Base-by-base conservation (phyloP, 1,284 basidiomycete genomes). In the Ustilago curta region DNA sequence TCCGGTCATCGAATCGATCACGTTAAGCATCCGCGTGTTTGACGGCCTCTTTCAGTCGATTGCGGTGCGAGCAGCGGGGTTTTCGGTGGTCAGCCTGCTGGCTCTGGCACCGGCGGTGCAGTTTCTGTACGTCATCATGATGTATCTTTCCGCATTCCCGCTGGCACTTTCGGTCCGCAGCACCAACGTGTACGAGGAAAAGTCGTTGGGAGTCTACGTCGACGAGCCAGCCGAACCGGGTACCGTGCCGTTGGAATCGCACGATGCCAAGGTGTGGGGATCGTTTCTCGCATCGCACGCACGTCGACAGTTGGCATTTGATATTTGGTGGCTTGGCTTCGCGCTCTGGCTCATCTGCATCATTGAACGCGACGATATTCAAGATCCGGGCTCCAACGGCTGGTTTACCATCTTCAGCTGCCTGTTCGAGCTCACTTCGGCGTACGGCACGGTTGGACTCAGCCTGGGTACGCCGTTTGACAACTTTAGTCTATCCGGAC, bases 141-240 rank as follows among this genome's bases (percentile, higher is more conserved):
- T 96, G 93, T 85, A 85, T 32, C 70, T 85, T 64, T 70, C 78
- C 42, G 82, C 84, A 25, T 88, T 88, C 71, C 88, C 88, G 12
- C 87, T 89, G 44, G 88, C 88, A 19, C 83, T 90, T 59, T 91
- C 91, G 76, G 93, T 99, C 11, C 92, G 95, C n/a, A 90, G 93
- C n/a, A 97, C 96, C 21, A 98, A 98, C 85, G 96, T 98, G 0
- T 98, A 97, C 85, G 96, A 99, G 84, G 95, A 97, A 80, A 90
- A 79, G 57, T 78, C 78, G 23, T 69, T 85, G 2, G 83, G 84
- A 7, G 75, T 83, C 12, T 83, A 72, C 49, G 66, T 70, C 44
- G 65, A 68, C 32, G 71, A 79, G 31, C 57, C 55, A 6, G 8
- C 31, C 1, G 71, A 68, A 9, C 57, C 59, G 6, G 51, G 54